phyloP scores from a whole-genome alignment of 2,329 filamentous ascomycete species.

The Magnaporthales sp. region DNA sequence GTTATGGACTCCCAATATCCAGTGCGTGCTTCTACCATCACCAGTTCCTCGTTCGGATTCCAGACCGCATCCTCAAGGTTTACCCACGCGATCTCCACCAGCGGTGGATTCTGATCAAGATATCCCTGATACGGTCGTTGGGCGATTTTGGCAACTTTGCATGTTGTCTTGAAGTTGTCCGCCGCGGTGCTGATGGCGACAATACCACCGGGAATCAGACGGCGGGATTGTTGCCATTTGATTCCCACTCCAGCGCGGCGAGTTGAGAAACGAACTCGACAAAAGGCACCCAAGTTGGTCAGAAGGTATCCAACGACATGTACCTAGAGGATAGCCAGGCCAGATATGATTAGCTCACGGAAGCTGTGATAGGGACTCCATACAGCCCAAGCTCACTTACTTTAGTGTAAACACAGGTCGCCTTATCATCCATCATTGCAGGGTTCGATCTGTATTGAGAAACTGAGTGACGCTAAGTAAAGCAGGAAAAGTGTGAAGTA shows the following conservation, averaged over 20 bases:
- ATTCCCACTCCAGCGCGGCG: constrained; percentile 57
- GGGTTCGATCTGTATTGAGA: constrained; percentile 42
- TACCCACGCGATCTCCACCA: constrained; percentile 69
- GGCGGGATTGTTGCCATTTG: constrained; percentile 48
- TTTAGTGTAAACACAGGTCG: constrained; percentile 61
- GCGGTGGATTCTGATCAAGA: constrained; percentile 57
- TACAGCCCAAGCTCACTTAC: constrained; percentile 29
- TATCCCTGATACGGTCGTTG: constrained; percentile 54
- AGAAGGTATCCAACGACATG: constrained; percentile 58
- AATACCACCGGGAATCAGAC: constrained; percentile 43
- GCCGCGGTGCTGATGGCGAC: constrained; percentile 40
- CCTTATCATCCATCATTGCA: constrained; percentile 44
- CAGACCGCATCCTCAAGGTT: constrained; percentile 49
- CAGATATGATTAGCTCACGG: background rate
- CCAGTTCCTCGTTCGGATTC: constrained; percentile 58
- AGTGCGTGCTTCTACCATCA: constrained; percentile 69
- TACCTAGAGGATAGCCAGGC: constrained; percentile 38
- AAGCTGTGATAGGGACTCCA: too few species aligned
- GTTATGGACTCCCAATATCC: constrained; percentile 73
- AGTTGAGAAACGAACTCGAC: constrained; percentile 63
- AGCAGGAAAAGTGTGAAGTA: background rate
- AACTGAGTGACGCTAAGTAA: constrained; percentile 49
- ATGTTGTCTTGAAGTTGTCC: constrained; percentile 57
- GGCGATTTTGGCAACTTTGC: constrained; percentile 64
- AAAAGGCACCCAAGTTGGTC: constrained; percentile 52